These are phyloP conservation scores for Podospora pseudopauciseta DNA, from an alignment of 495 filamentous ascomycete species.

Conservation along the genomic window DNA sequence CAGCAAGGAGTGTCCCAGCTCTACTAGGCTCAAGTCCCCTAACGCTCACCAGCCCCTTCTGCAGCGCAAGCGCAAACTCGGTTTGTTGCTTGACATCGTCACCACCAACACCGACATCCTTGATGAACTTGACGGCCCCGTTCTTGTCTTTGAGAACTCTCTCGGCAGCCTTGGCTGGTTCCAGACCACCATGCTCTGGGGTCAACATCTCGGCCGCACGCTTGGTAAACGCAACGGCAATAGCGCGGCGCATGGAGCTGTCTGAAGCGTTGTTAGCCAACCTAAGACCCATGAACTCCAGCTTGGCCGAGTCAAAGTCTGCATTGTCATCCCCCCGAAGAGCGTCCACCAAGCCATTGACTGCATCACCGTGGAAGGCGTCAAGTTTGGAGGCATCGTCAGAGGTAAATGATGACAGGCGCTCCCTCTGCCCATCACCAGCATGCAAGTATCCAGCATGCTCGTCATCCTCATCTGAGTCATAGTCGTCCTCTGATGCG, in stretches of 20 bases:
- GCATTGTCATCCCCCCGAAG: slow-evolving; percentile 56
- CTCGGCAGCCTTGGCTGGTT: slow-evolving; percentile 62
- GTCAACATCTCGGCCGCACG: slow-evolving; percentile 71
- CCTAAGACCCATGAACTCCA: slow-evolving; percentile 85
- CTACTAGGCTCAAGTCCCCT: slow-evolving; percentile 48
- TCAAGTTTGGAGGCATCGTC: slow-evolving; percentile 48
- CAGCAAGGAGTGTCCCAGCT: slow-evolving; percentile 64
- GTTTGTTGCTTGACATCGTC: slow-evolving; percentile 59
- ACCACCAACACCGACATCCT: slow-evolving; percentile 49
- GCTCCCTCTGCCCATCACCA: slow-evolving; percentile 34
- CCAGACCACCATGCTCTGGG: slow-evolving; percentile 46
- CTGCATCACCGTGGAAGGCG: slow-evolving; percentile 84
- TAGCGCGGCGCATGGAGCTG: slow-evolving; percentile 77
- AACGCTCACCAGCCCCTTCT: slow-evolving; percentile 66
- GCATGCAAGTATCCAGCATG: slow-evolving; percentile 19
- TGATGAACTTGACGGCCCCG: slow-evolving; percentile 49
- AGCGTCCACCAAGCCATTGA: slow-evolving; percentile 76
- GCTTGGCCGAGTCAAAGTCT: slow-evolving; percentile 77
- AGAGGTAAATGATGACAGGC: slow-evolving; percentile 51
- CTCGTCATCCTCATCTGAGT: slow-evolving; percentile 37
- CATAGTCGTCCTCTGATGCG: slow-evolving; percentile 38
- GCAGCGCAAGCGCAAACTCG: slow-evolving; percentile 76
- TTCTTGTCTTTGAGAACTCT: slow-evolving; percentile 47
- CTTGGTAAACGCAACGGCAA: slow-evolving; percentile 79
- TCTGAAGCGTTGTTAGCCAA: slow-evolving; percentile 88